phyloP scores from a whole-genome alignment of 257 asterid genomes.

The Solanum arcanum region DNA sequence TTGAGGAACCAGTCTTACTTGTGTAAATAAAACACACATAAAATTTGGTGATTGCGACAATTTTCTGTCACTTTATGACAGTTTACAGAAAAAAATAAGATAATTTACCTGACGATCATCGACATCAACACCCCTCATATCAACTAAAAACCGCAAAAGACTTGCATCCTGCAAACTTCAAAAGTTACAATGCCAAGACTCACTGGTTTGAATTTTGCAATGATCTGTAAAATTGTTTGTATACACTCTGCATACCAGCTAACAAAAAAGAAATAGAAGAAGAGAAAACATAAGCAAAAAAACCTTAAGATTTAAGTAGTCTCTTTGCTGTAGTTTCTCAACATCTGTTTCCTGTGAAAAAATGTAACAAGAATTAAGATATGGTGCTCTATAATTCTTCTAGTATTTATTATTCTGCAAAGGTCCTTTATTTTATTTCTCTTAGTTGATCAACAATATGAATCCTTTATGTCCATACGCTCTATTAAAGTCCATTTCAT shows the following conservation, averaged over 20 bases:
- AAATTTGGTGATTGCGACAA: background rate
- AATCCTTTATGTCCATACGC: background rate
- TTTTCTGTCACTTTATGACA: background rate
- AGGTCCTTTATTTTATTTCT: background rate
- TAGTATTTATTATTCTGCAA: background rate
- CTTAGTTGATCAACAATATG: background rate
- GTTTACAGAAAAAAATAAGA: background rate
- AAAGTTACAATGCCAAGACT: constrained; percentile 27
- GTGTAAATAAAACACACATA: background rate
- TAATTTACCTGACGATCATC: constrained; percentile 89
- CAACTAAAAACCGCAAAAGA: constrained; percentile 92
- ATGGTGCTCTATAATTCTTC: background rate
- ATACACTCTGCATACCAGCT: background rate
- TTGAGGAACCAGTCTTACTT: background rate
- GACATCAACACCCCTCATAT: constrained; percentile 96
- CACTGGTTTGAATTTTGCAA: constrained; percentile 11
- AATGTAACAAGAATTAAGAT: background rate
- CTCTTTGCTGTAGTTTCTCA: constrained; percentile 94
- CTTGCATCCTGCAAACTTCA: constrained; percentile 95
- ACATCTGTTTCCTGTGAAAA: constrained; percentile 78
- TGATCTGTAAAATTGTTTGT: background rate
- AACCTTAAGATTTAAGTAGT: constrained; percentile 81
- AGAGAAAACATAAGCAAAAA: background rate
- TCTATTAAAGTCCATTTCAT: background rate
- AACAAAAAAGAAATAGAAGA: background rate